phyloP scores from a whole-genome alignment of 345 rosid genomes.

The Anastatica hierochuntica region DNA sequence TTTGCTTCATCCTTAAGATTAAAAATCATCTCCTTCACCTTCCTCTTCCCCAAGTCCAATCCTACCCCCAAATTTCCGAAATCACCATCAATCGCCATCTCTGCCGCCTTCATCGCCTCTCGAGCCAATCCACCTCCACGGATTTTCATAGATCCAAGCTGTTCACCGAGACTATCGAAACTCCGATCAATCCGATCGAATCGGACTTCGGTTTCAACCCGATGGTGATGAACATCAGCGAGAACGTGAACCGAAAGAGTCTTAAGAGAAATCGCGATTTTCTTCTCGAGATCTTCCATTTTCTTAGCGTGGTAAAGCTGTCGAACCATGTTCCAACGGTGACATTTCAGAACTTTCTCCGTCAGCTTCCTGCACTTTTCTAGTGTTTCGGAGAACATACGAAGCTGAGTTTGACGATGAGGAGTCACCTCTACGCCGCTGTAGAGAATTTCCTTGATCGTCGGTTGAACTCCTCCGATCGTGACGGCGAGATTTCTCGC shows the following conservation, averaged over 20 bases:
- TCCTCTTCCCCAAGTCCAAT: conserved; percentile 52
- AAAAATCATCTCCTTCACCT: conserved; percentile 61
- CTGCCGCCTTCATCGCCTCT: conserved; percentile 42
- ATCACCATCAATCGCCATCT: conserved; percentile 21
- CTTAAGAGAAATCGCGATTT: conserved; percentile 31
- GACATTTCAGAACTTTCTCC: conserved; percentile 32
- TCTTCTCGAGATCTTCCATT: conserved; percentile 61
- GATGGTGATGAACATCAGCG: conserved; percentile 65
- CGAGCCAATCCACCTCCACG: conserved; percentile 51
- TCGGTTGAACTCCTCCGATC: conserved; percentile 33
- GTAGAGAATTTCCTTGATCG: conserved; percentile 46
- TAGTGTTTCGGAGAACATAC: conserved; percentile 37
- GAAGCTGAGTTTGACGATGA: conserved; percentile 49
- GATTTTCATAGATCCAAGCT: conserved; percentile 52
- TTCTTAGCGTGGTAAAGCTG: conserved; percentile 41
- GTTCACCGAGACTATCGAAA: conserved; percentile 32
- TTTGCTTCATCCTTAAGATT: conserved; percentile 15
- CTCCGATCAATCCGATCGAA: conserved; percentile 43
- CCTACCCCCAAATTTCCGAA: conserved; percentile 31
- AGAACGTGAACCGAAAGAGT: conserved; percentile 32
- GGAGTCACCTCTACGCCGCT: conserved; percentile 59
- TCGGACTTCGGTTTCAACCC: conserved; percentile 35
- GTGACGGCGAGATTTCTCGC: conserved; percentile 31
- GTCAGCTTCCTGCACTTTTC: conserved; percentile 45
- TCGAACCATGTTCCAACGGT: conserved; percentile 70